phyloP scores from a whole-genome alignment of 2,329 filamentous ascomycete genomes.

The Aspergillus vadensis region DNA sequence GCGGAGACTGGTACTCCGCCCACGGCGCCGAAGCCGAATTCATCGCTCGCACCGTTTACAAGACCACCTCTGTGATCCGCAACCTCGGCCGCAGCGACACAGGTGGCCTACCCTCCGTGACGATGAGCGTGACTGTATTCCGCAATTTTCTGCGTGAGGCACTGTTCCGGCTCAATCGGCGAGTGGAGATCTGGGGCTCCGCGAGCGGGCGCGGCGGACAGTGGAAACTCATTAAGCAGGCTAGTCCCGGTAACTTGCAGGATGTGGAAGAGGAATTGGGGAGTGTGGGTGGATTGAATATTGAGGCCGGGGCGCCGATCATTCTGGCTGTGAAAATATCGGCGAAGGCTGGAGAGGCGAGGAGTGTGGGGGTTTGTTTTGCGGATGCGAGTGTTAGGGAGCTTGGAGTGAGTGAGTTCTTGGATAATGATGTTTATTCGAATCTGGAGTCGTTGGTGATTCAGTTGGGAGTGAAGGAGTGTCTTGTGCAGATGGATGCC shows the following conservation, averaged over 20 bases:
- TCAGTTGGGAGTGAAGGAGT: conserved; percentile 93
- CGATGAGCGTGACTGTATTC: conserved; percentile 92
- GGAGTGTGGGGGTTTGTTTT: conserved; percentile 92
- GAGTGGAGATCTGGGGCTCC: conserved; percentile 86
- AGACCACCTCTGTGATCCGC: conserved; percentile 92
- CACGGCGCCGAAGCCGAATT: conserved; percentile 51
- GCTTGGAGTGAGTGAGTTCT: conserved; percentile 93
- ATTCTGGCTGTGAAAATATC: conserved; percentile 93
- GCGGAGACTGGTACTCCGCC: conserved; percentile 89
- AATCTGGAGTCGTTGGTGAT: conserved; percentile 97
- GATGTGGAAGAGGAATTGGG: conserved; percentile 96
- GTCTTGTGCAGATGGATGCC: conserved; percentile 77
- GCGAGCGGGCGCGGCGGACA: conserved; percentile 71
- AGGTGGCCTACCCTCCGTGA: conserved; percentile 88
- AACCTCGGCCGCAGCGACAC: conserved; percentile 83
- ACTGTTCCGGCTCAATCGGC: conserved; percentile 85
- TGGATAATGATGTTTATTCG: conserved; percentile 98
- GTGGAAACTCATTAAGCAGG: conserved; percentile 90
- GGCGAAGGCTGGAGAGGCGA: conserved; percentile 79
- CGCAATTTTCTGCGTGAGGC: conserved; percentile 93
- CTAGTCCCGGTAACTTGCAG: conserved; percentile 93
- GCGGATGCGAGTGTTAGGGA: conserved; percentile 95
- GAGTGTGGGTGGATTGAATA: conserved; percentile 47
- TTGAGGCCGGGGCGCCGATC: conserved; percentile 87
- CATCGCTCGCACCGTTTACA: conserved; percentile 74